A percentile compares a stretch with the other conserved stretches of the same genome.
Evolutionary conservation across 495 filamentous ascomycete genomes (phyloP).

Genomic region (Penicillium paxilli): DNA sequence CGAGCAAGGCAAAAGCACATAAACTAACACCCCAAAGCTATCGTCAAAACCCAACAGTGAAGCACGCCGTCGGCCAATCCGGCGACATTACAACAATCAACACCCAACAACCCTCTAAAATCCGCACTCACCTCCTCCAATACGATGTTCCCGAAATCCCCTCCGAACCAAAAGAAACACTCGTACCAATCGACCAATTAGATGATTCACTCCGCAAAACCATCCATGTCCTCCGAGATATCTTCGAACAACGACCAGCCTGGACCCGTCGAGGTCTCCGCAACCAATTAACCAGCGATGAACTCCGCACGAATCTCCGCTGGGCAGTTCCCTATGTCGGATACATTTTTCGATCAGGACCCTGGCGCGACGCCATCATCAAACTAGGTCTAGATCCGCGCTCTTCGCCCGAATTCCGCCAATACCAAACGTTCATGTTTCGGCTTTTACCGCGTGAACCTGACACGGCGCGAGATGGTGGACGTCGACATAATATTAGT

Average conservation of each 20-base stretch:
- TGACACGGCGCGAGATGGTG: constrained; percentile 79
- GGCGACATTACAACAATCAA: constrained; percentile 56
- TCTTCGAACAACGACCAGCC: constrained; percentile 74
- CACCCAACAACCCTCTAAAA: constrained; percentile 49
- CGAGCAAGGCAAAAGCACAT: too few relatives aligned
- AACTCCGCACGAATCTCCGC: constrained; percentile 59
- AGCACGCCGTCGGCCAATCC: constrained; percentile 45
- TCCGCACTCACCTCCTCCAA: constrained; percentile 59
- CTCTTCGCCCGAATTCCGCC: constrained; percentile 65
- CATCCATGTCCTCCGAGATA: constrained; percentile 55
- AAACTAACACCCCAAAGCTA: constrained; percentile 37
- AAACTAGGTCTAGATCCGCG: constrained; percentile 85
- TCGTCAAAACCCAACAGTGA: constrained; percentile 60
- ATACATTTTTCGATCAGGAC: constrained; percentile 87
- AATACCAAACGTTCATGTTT: constrained; percentile 89
- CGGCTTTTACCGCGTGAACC: constrained; percentile 66
- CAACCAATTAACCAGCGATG: constrained; percentile 53
- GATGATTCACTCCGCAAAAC: constrained; percentile 54
- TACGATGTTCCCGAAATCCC: constrained; percentile 57
- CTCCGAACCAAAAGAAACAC: constrained; percentile 46
- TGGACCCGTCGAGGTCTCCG: constrained; percentile 80
- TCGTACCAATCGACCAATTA: constrained; percentile 45
- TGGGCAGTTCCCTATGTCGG: constrained; percentile 72
- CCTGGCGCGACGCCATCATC: constrained; percentile 85
- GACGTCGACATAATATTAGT: constrained; percentile 34